Evolutionary conservation across 208 protist genomes (phyloP), one percentile per base, ranked within the genome.

Genomic region (Acanthamoeba healyi): DNA sequence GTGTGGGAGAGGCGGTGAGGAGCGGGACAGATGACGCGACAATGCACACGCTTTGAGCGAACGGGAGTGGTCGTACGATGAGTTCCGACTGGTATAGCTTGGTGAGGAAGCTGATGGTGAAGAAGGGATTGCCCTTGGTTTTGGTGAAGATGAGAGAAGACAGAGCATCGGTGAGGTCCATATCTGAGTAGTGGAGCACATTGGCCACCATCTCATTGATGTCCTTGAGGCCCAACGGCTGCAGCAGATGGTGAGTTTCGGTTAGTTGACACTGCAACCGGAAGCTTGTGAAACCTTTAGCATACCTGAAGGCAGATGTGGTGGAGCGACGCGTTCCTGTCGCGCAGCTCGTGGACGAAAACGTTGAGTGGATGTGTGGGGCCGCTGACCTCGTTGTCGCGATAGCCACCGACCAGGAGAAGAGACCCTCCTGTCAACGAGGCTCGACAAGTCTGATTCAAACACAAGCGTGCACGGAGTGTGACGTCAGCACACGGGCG

Each of bases 81-180:
- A 92, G 61, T 24, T 74, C 44, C 19, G 86, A 54, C 24, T 92
- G 86, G 61, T 92, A 92, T 24, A 92, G 86, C 61, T 92, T 92
- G 61, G 86, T 92, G 36, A 92, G 86, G 61, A 92, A 92, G 44
- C 86, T 92, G 44, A 92, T 92, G 36, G 10, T 74, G 61, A 92
- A 92, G 86, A 92, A 92, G 38, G 86, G 86, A 32, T 92, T 92
- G 86, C 86, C 86, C 54, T 92, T 67, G 54, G 86, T 92, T 26
- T 92, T 92, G 86, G 54, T 46, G 56, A 42, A 74, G 40, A 72
- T 34, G 56, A 92, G 86, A 7, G 19, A 0, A 12, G 86, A 67
- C 17, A 92, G 40, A 4, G 19, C 34, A 0, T 70, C 29, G 38
- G 86, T 22, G 58, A 49, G 24, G 9, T 72, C 46, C 22, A 7